These are phyloP conservation scores for Colletotrichum plurivorum DNA, from an alignment of 2,329 filamentous ascomycete genomes.

Conservation along the genomic window DNA sequence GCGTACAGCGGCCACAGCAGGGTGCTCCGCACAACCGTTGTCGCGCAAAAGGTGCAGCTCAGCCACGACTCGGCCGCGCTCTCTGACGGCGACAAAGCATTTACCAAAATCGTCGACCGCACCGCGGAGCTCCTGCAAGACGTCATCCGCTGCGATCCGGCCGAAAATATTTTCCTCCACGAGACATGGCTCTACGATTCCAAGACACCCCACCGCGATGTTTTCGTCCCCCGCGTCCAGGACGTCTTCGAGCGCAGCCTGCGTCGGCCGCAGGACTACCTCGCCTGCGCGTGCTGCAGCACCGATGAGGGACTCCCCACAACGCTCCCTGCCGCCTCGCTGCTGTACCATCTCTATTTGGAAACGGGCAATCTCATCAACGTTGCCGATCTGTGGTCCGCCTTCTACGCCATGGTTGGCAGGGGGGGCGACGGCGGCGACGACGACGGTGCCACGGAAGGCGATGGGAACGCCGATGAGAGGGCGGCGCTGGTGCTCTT, in stretches of 20 bases:
- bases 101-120: constrained; percentile 75
- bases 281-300: constrained; percentile 79
- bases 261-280: constrained; percentile 81
- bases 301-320: constrained; percentile 65
- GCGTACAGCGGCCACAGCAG: constrained; percentile 81
- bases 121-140: constrained; percentile 65
- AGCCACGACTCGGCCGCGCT: constrained; percentile 81
- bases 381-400: constrained; percentile 83
- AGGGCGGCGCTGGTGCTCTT: constrained; percentile 80
- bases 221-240: constrained; percentile 82
- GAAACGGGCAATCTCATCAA: constrained; percentile 85
- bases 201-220: constrained; percentile 77
- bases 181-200: constrained; percentile 85
- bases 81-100: constrained; percentile 78
- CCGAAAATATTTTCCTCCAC: constrained; percentile 70
- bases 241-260: constrained; percentile 80
- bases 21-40: constrained; percentile 81
- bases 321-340: constrained; percentile 78
- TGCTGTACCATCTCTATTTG: constrained; percentile 84
- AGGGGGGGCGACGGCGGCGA: constrained; percentile 59
- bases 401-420: constrained; percentile 77
- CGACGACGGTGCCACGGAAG: constrained; percentile 49
- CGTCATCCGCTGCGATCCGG: constrained; percentile 52
- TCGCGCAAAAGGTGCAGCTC: constrained; percentile 85
- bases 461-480: constrained; percentile 63